phyloP scores from a whole-genome alignment of 805 yeast genomes.

The Saturnispora sanitii region DNA sequence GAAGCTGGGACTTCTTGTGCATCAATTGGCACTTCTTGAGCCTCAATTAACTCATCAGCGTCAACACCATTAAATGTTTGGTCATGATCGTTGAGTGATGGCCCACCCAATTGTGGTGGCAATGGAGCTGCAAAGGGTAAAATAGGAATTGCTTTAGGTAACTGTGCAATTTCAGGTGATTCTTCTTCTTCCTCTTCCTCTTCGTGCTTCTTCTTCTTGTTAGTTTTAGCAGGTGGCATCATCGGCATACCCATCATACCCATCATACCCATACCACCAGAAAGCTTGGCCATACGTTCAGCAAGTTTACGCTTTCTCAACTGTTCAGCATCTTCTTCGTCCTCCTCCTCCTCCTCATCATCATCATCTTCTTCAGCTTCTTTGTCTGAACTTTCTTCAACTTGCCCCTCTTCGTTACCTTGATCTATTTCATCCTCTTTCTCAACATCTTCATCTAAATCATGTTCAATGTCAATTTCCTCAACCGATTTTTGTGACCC shows the following conservation, averaged over 20 bases:
- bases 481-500: background rate
- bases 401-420: constrained; percentile 17
- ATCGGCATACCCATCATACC: constrained; percentile 28
- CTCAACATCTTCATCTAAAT: background rate
- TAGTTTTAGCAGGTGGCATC: constrained; percentile 16
- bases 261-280: constrained; percentile 76
- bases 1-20: constrained; percentile 2
- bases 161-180: constrained; percentile 13
- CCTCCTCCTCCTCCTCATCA: constrained; percentile 24
- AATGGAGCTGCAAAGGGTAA: constrained; percentile 36
- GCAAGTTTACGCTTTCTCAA: constrained; percentile 65
- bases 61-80: no score
- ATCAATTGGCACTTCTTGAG: constrained; percentile 19
- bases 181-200: constrained; percentile 14
- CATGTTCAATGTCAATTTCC: background rate
- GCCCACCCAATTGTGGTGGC: constrained; percentile 6
- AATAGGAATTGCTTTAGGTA: constrained; percentile 39
- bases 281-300: constrained; percentile 92
- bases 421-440: constrained; percentile 17
- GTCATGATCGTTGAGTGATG: no score
- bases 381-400: constrained; percentile 15
- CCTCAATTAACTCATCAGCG: background rate
- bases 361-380: constrained; percentile 25
- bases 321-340: constrained; percentile 56
- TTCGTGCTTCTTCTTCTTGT: constrained; percentile 18